Percentiles rank a stretch among this genome's conserved stretches.
phyloP scores from a whole-genome alignment of 129 eudicot genomes.

The Tagetes erecta region DNA sequence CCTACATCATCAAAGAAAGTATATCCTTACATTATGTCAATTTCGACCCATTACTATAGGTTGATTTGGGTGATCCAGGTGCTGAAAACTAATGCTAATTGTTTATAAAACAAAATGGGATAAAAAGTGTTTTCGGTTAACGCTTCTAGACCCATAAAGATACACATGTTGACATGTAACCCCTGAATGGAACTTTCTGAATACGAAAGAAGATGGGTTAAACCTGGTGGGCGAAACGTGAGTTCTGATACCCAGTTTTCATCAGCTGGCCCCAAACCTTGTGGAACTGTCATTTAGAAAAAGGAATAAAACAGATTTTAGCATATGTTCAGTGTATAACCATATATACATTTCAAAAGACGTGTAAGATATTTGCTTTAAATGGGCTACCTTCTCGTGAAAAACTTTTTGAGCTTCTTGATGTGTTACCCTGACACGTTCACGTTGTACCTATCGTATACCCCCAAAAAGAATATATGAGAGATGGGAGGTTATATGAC shows the following conservation, averaged over 20 bases:
- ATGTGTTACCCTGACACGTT: constrained; percentile 65
- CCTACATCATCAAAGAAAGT: constrained; percentile 43
- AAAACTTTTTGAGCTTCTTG: constrained; percentile 71
- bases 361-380: background rate
- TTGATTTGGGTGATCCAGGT: too few relatives aligned
- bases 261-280: constrained; percentile 95
- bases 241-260: constrained; percentile 97
- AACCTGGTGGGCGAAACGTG: constrained; percentile 98
- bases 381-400: constrained; percentile 65
- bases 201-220: background rate
- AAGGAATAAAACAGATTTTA: background rate
- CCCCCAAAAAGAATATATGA: background rate
- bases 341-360: background rate
- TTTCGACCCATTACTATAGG: background rate
- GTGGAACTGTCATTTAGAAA: constrained; percentile 61
- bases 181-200: background rate
- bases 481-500: background rate
- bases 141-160: background rate
- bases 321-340: background rate
- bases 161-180: background rate
- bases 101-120: background rate
- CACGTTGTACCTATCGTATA: constrained; percentile 42
- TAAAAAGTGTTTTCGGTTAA: background rate
- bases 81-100: background rate
- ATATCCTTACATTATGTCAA: background rate